A percentile compares a stretch with the other conserved stretches of the same genome.
These are phyloP conservation scores for Diplodia mutila DNA, from an alignment of 2,329 filamentous ascomycete genomes.

Conservation along the genomic window DNA sequence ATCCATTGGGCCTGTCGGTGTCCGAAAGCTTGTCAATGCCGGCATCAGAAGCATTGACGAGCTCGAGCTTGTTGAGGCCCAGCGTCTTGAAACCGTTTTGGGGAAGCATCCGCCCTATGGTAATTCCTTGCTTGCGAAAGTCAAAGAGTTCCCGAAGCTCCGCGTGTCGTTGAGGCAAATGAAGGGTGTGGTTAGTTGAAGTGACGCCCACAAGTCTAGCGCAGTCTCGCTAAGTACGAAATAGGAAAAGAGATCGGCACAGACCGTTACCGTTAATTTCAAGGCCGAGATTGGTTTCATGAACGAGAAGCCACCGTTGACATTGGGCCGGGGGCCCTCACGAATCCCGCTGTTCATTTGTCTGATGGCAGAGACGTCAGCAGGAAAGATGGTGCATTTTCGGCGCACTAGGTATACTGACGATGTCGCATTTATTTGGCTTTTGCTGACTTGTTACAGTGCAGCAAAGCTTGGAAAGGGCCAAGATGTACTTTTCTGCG, in stretches of 20 bases:
- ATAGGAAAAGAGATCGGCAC: slow-evolving; percentile 32
- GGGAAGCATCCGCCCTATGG: slow-evolving; percentile 85
- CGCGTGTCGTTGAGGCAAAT: slow-evolving; percentile 58
- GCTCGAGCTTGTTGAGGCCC: slow-evolving; percentile 68
- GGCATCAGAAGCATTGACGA: slow-evolving; percentile 72
- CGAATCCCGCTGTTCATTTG: slow-evolving; percentile 65
- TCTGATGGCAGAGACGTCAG: slow-evolving; percentile 72
- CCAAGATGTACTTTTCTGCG: slow-evolving; percentile 63
- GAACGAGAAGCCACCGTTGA: slow-evolving; percentile 64
- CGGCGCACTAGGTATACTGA: slow-evolving; percentile 57
- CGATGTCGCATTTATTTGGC: neutral
- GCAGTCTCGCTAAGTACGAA: slow-evolving; percentile 28
- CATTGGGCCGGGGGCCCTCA: slow-evolving; percentile 62
- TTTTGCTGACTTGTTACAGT: slow-evolving; percentile 47
- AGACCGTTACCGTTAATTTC: slow-evolving; percentile 62
- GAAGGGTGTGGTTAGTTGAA: slow-evolving; percentile 45
- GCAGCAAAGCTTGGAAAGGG: slow-evolving; percentile 66
- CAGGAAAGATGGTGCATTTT: slow-evolving; percentile 72
- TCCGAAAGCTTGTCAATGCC: slow-evolving; percentile 72
- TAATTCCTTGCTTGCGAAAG: slow-evolving; percentile 64
- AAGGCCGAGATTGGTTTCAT: slow-evolving; percentile 71
- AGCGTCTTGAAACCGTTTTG: slow-evolving; percentile 75
- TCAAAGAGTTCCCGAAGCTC: slow-evolving; percentile 73
- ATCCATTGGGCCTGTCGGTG: slow-evolving; percentile 73
- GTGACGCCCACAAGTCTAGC: neutral